phyloP scores from a whole-genome alignment of 2,329 filamentous ascomycete species.

The Xylaria sp. region DNA sequence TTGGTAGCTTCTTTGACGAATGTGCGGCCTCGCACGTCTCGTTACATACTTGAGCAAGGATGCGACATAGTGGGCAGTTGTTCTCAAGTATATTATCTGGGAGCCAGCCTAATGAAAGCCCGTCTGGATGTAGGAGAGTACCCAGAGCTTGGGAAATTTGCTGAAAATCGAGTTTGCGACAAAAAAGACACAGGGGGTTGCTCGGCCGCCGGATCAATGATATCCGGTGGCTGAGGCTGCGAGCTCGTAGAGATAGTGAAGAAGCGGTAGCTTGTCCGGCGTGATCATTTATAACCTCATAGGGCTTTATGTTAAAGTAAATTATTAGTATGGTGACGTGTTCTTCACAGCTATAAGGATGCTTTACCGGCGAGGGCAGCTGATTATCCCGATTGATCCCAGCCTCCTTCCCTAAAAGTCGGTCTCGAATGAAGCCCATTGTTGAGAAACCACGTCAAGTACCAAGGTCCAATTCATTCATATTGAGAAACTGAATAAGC shows the following conservation, averaged over 20 bases:
- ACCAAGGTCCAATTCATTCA: not conserved
- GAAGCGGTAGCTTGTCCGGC: not conserved
- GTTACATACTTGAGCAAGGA: not conserved
- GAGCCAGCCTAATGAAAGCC: conserved; percentile 1
- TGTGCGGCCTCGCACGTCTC: not conserved
- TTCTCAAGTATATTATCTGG: not conserved
- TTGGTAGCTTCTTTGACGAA: not conserved
- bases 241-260: conserved; percentile 1
- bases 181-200: not conserved
- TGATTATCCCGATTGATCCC: not conserved
- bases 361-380: not conserved
- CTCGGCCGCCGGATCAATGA: not conserved
- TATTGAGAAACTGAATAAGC: not conserved
- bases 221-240: not conserved
- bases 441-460: not conserved
- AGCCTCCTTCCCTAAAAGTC: not conserved
- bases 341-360: too few relatives aligned
- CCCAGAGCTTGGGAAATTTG: not conserved
- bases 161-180: conserved; percentile 1
- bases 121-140: not conserved
- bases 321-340: not conserved
- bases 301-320: not conserved
- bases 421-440: conserved; percentile 7
- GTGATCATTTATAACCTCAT: not conserved
- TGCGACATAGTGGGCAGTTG: conserved; percentile 3